Evolutionary conservation across 192 early-diverging fungal genomes (phyloP), one percentile per base, ranked within the genome.

Genomic region (Coemansia sp.): DNA sequence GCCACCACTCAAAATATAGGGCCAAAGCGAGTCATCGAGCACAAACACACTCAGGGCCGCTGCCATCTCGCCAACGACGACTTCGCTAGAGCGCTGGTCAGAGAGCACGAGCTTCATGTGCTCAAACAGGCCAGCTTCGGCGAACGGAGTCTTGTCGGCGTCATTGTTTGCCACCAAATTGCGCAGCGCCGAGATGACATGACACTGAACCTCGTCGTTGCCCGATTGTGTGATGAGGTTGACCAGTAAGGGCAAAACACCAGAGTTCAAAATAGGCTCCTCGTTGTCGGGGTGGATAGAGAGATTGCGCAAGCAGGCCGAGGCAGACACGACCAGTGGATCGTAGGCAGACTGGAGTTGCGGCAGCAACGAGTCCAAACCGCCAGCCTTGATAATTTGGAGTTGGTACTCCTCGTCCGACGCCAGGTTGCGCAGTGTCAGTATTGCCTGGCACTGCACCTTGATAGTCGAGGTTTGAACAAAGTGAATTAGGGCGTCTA

Each of bases 201-300:
- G 94, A 76, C 92, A 92, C 73, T 92, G 92, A 57, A 93, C 90
- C 80, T 94, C 92, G 68, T 91, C 88, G 66, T 90, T 93, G 72
- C 89, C 91, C 37, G 76, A 66, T 66, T 74, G 69, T 17, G 78
- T 68, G 15, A 75, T 69, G 46, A 85, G 69, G 50, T 45, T 50
- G 42, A 78, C 67, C 62, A 84, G 63, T 10, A 70, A 73, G 23
- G 89, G 81, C 60, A 96, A 76, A 59, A 94, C 92, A 19, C 89
- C 89, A 34, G 89, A 91, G 67, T 91, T 88, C 44, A 95, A 87
- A 61, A 94, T 94, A 34, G 91, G 92, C 21, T 89, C 88, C 75
- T 95, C 94, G 84, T 94, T 94, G 55, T 86, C 78, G 12, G 91
- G 87, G 69, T 94, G 92, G 62, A 96, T 96, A 39, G 94, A 95